Percentiles rank a stretch among this genome's conserved stretches.
Conservation (phyloP, 108 stramenopile genomes). For the Discostella pseudostelligera region DNA sequence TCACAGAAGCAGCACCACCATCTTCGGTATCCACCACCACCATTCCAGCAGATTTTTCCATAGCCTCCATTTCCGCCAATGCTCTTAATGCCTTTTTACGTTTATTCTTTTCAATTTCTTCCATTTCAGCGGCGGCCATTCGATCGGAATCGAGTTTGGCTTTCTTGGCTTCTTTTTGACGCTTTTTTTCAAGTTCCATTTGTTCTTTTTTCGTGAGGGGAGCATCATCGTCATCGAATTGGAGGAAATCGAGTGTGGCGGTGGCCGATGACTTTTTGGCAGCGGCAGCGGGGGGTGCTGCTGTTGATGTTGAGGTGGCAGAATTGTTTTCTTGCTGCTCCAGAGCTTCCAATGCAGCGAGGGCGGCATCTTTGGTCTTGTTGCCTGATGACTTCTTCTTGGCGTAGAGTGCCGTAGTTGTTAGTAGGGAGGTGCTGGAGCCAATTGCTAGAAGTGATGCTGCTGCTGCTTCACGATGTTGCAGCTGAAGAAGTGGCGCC, state of each 20-base stretch:
- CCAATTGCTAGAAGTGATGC: neutral
- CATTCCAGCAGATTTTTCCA: constrained; percentile 21
- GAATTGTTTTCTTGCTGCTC: constrained; percentile 16
- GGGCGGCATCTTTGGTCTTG: constrained; percentile 56
- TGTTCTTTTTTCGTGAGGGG: constrained; percentile 44
- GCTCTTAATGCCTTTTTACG: constrained; percentile 49
- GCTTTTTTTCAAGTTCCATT: constrained; percentile 44
- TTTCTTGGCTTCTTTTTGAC: constrained; percentile 58
- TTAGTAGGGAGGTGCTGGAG: constrained; percentile 1
- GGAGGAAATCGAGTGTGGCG: constrained; percentile 16
- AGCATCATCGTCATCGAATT: constrained; percentile 45
- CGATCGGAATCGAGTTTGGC: constrained; percentile 27
- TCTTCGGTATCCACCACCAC: constrained; percentile 3
- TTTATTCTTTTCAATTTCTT: constrained; percentile 46
- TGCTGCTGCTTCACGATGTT: too few species aligned
- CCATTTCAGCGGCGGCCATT: constrained; percentile 17
- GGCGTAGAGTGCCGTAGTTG: constrained; percentile 50
- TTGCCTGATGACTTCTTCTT: constrained; percentile 49
- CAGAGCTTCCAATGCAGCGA: constrained; percentile 62
- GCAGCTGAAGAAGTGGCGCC: neutral
- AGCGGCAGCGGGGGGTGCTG: neutral
- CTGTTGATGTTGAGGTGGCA: neutral
- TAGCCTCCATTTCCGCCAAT: constrained; percentile 48
- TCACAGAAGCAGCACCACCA: neutral
- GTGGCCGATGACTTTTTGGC: neutral